phyloP scores from a whole-genome alignment of 148 eudicot species.

The Silene latifolia region DNA sequence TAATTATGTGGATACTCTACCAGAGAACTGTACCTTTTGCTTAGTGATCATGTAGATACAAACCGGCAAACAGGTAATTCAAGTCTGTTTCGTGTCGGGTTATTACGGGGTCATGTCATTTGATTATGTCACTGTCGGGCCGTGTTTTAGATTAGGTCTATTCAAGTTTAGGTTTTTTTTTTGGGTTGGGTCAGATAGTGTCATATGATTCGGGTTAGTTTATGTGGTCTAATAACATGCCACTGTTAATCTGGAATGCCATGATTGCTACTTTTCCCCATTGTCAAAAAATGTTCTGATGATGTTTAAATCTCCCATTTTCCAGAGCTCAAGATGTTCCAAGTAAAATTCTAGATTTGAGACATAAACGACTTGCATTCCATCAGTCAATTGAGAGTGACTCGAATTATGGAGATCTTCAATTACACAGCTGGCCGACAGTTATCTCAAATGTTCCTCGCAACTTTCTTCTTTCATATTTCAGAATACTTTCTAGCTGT shows the following conservation, averaged over 20 bases:
- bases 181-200: not conserved
- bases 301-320: not conserved
- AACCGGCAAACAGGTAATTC: too few species aligned
- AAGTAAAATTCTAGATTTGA: not conserved
- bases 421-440: slow-evolving; percentile 28
- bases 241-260: not conserved
- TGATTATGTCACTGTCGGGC: not conserved
- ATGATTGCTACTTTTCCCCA: not conserved
- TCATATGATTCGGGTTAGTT: not conserved
- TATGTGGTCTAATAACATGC: not conserved
- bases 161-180: not conserved
- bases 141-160: not conserved
- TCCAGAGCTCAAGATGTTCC: slow-evolving; percentile 16
- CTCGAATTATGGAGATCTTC: slow-evolving; percentile 17
- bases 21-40: too few species aligned
- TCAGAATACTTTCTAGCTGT: slow-evolving; percentile 77
- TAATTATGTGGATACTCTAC: too few species aligned
- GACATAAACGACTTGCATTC: too few species aligned
- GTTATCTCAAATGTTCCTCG: slow-evolving; percentile 57
- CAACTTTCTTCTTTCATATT: slow-evolving; percentile 64
- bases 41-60: not conserved
- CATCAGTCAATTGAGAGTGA: not conserved
- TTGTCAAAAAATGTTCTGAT: not conserved
- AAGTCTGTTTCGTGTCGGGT: too few species aligned
- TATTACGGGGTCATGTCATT: too few species aligned